These are phyloP conservation scores for Helianthus tuberosus DNA, from an alignment of 129 eudicot species.

Conservation along the genomic window DNA sequence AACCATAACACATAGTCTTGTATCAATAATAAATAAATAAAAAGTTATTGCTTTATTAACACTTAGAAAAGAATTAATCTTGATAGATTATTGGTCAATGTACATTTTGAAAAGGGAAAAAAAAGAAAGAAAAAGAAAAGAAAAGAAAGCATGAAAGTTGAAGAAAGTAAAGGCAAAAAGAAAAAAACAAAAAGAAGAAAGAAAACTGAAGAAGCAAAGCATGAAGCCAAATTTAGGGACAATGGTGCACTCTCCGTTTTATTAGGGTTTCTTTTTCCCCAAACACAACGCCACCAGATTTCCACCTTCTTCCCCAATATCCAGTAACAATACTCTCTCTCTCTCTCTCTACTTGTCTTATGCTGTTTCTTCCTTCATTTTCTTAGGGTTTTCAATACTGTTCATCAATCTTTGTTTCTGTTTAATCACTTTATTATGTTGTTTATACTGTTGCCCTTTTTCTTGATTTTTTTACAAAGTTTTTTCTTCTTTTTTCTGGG, in stretches of 20 bases:
- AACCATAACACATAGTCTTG: no score
- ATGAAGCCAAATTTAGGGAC: conserved; percentile 14
- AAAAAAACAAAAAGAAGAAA: conserved; percentile 6
- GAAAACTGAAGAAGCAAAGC: neutral
- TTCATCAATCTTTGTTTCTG: neutral
- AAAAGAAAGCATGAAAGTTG: conserved; percentile 17
- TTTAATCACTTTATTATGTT: neutral
- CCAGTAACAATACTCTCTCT: neutral
- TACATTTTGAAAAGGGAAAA: neutral
- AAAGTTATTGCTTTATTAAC: neutral
- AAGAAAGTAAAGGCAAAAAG: conserved; percentile 28
- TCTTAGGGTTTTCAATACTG: conserved; percentile 15
- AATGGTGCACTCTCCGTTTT: conserved; percentile 31
- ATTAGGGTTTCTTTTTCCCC: conserved; percentile 33
- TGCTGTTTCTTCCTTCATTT: neutral
- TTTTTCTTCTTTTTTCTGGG: neutral
- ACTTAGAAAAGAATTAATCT: neutral
- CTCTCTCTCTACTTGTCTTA: neutral
- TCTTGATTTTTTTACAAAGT: neutral
- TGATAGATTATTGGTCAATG: neutral
- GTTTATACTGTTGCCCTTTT: neutral
- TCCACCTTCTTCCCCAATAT: neutral
- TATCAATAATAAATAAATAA: no score
- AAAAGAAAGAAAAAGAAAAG: neutral
- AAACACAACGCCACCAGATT: conserved; percentile 21